A percentile compares a stretch with the other conserved stretches of the same genome.
Conservation (phyloP, 345 rosid species). For the Arabis alpina region DNA sequence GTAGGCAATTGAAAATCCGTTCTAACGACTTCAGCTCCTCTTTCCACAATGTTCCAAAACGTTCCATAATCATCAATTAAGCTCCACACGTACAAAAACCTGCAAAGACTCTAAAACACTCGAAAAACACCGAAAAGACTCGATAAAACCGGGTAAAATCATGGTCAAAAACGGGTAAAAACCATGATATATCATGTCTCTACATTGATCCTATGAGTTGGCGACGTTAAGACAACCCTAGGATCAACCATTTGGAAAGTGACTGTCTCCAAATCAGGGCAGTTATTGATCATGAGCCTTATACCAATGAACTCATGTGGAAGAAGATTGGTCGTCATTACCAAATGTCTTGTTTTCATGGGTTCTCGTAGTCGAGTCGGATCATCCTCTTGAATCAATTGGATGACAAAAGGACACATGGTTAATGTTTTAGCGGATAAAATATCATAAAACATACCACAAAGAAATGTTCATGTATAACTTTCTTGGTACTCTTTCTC, state of each 20-base stretch:
- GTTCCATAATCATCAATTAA: too few relatives aligned
- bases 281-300: conserved; percentile 4
- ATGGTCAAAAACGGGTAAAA: too few relatives aligned
- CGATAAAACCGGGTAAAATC: too few relatives aligned
- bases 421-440: not conserved
- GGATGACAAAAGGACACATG: not conserved
- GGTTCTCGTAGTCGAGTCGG: not conserved
- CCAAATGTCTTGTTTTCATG: conserved; percentile 3
- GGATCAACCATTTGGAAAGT: too few relatives aligned
- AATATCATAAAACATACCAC: conserved; percentile 9
- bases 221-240: too few relatives aligned
- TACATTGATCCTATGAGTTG: not conserved
- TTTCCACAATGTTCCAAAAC: too few relatives aligned
- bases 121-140: too few relatives aligned
- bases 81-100: too few relatives aligned
- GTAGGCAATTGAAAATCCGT: too few relatives aligned
- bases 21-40: too few relatives aligned
- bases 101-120: too few relatives aligned
- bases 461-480: not conserved
- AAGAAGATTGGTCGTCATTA: not conserved
- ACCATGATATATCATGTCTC: too few relatives aligned
- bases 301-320: conserved; percentile 16
- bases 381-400: not conserved
- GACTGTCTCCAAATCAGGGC: conserved; percentile 4
- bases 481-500: not conserved